Evolutionary conservation across 768 basidiomycete genomes (phyloP).

Genomic region (Crassisporium funariophilum): DNA sequence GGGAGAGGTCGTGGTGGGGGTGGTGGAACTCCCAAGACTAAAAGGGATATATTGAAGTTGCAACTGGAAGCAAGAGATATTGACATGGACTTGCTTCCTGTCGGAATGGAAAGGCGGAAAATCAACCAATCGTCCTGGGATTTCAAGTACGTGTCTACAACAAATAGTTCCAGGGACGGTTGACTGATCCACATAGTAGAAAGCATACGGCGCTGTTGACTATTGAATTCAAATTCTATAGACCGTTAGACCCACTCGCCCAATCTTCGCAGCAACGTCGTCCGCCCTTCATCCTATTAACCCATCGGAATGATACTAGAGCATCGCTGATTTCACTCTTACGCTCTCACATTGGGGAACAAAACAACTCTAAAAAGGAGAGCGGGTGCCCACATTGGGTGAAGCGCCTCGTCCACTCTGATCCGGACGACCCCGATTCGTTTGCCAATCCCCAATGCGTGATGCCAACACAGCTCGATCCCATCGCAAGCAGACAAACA

Average conservation of each 20-base stretch:
- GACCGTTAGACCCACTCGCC: slow-evolving; percentile 46
- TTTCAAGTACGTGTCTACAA: slow-evolving; percentile 57
- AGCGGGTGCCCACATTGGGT: slow-evolving; percentile 56
- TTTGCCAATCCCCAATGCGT: slow-evolving; percentile 63
- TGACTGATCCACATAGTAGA: slow-evolving; percentile 39
- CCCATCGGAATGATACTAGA: slow-evolving; percentile 62
- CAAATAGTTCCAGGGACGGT: slow-evolving; percentile 5
- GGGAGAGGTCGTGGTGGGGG: slow-evolving; percentile 33
- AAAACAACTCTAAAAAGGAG: slow-evolving; percentile 44
- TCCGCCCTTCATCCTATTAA: slow-evolving; percentile 53
- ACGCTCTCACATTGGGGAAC: slow-evolving; percentile 47
- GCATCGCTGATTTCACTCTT: slow-evolving; percentile 53
- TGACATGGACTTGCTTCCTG: slow-evolving; percentile 73
- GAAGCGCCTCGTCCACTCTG: slow-evolving; percentile 49
- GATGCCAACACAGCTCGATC: slow-evolving; percentile 49
- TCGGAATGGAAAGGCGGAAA: slow-evolving; percentile 80
- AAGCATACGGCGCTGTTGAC: slow-evolving; percentile 70
- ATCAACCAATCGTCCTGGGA: slow-evolving; percentile 86
- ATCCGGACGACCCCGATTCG: slow-evolving; percentile 55
- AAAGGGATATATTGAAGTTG: slow-evolving; percentile 66
- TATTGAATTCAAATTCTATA: slow-evolving; percentile 71
- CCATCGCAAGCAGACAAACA: slow-evolving; percentile 22
- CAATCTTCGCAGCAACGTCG: slow-evolving; percentile 36
- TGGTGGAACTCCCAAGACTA: slow-evolving; percentile 42
- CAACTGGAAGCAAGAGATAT: slow-evolving; percentile 71